phyloP scores from a whole-genome alignment of 2,329 filamentous ascomycete species.

The Aspergillus sp. region DNA sequence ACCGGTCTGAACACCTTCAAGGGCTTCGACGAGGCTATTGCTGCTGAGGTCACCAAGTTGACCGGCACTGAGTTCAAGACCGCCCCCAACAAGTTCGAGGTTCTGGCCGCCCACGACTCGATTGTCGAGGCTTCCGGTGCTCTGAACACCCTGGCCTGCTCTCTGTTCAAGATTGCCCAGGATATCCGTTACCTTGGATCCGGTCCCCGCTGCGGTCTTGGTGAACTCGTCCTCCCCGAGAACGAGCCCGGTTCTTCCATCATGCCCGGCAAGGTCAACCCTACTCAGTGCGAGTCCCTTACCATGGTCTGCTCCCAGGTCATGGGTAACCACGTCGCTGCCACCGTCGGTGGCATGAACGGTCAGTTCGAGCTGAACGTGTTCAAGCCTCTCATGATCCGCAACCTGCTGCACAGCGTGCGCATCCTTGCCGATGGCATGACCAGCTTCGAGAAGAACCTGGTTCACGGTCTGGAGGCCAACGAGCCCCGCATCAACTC shows the following conservation, averaged over 20 bases:
- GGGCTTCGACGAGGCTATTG: constrained; percentile 92
- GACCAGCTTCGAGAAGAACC: constrained; percentile 91
- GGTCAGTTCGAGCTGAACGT: constrained; percentile 99
- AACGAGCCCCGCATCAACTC: constrained; percentile 89
- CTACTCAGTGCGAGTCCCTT: constrained; percentile 94
- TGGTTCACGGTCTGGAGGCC: constrained; percentile 82
- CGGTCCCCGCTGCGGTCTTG: constrained; percentile 91
- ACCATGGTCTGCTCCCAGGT: constrained; percentile 98
- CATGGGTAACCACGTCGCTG: constrained; percentile 93
- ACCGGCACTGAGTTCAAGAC: constrained; percentile 93
- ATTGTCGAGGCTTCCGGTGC: constrained; percentile 91
- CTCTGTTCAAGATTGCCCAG: constrained; percentile 97
- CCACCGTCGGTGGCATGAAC: constrained; percentile 92
- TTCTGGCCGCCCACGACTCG: constrained; percentile 92
- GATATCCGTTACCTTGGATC: constrained; percentile 97
- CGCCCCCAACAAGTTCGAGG: constrained; percentile 98
- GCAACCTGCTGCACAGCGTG: constrained; percentile 89
- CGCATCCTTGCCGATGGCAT: constrained; percentile 89
- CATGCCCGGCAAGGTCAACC: constrained; percentile 99
- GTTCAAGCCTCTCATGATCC: constrained; percentile 95
- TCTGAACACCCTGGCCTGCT: constrained; percentile 87
- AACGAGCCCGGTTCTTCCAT: constrained; percentile 98
- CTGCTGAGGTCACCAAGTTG: constrained; percentile 86
- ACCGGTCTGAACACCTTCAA: constrained; percentile 97
- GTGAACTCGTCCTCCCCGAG: constrained; percentile 89